Conservation (phyloP, 148 eudicot genomes). For the Diospyros lotus region DNA sequence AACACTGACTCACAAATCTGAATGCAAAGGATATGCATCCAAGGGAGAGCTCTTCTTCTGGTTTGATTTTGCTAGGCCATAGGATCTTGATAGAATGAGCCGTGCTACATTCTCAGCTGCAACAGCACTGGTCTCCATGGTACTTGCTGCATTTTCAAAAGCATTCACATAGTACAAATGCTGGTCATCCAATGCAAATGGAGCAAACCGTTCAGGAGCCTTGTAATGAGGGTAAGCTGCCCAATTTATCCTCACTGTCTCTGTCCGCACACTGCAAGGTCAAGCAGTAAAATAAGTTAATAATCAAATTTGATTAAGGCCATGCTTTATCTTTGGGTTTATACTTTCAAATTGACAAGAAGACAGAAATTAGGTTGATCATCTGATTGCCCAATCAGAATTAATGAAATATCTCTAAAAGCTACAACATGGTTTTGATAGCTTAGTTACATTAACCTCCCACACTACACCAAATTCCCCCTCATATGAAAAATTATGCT, state of each 20-base stretch:
- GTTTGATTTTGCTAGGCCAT: conserved; percentile 16
- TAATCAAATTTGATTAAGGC: too few species aligned
- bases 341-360: too few species aligned
- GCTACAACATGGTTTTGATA: too few species aligned
- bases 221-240: conserved; percentile 90
- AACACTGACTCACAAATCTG: conserved; percentile 41
- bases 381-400: too few species aligned
- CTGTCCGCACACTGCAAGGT: conserved; percentile 53
- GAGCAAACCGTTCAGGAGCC: conserved; percentile 85
- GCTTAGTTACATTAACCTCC: too few species aligned
- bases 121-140: conserved; percentile 95
- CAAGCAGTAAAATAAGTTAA: too few species aligned
- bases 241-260: conserved; percentile 78
- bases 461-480: too few species aligned
- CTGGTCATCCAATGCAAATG: conserved; percentile 63
- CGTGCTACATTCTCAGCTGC: conserved; percentile 92
- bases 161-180: conserved; percentile 92
- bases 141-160: conserved; percentile 93
- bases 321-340: too few species aligned
- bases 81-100: conserved; percentile 59
- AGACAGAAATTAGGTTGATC: too few species aligned
- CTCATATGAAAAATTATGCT: too few species aligned
- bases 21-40: conserved; percentile 20
- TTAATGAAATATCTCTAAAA: too few species aligned
- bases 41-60: conserved; percentile 25